These are phyloP conservation scores for Letharia lupina DNA, from an alignment of 495 filamentous ascomycete genomes.

Conservation along the genomic window DNA sequence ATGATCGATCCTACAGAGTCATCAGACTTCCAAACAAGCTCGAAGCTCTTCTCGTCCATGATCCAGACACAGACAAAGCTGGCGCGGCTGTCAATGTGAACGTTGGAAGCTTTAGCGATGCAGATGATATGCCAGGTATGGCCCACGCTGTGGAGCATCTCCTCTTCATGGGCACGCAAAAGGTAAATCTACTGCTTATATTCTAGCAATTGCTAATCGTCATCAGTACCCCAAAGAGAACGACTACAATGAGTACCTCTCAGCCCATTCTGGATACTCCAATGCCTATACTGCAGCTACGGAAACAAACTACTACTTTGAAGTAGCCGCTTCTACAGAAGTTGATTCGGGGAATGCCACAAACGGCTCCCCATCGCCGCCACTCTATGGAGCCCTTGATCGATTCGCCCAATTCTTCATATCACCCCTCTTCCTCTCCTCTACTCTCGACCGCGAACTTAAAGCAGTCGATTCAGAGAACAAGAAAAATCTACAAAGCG, in stretches of 20 bases:
- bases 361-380: slow-evolving; percentile 50
- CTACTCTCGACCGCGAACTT: slow-evolving; percentile 85
- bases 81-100: slow-evolving; percentile 92
- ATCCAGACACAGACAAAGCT: slow-evolving; percentile 93
- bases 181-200: slow-evolving; percentile 42
- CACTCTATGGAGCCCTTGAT: slow-evolving; percentile 83
- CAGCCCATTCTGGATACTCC: slow-evolving; percentile 77
- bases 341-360: slow-evolving; percentile 29
- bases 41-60: slow-evolving; percentile 91
- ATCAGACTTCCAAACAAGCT: slow-evolving; percentile 78
- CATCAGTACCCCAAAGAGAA: slow-evolving; percentile 85
- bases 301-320: slow-evolving; percentile 97
- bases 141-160: slow-evolving; percentile 88
- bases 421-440: slow-evolving; percentile 78
- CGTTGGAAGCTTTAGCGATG: slow-evolving; percentile 90
- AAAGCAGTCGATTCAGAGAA: slow-evolving; percentile 95
- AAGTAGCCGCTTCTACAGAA: slow-evolving; percentile 64
- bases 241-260: slow-evolving; percentile 87
- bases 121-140: slow-evolving; percentile 85
- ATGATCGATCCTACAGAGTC: slow-evolving; percentile 83
- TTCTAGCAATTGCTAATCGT: not conserved
- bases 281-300: slow-evolving; percentile 93
- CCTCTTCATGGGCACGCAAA: slow-evolving; percentile 97
- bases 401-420: slow-evolving; percentile 98
- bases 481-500: slow-evolving; percentile 98